Evolutionary conservation across 2,329 filamentous ascomycete species (phyloP).

Genomic region (Claviceps citrina): DNA sequence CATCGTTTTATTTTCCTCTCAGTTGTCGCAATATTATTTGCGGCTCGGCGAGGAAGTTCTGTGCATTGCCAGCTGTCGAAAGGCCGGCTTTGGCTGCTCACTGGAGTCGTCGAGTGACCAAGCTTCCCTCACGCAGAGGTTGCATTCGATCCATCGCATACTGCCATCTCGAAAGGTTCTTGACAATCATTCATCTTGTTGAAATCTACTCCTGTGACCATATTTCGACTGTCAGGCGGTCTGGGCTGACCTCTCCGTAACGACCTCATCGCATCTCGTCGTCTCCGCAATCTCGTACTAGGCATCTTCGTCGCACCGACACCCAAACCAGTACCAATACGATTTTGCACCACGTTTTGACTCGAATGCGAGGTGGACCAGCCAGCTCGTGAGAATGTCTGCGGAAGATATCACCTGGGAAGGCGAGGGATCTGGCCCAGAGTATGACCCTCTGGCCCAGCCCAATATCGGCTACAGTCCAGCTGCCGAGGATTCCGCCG

Average conservation of each 20-base stretch:
- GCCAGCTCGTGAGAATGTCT: slow-evolving; percentile 16
- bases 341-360: neutral
- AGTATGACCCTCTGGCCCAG: slow-evolving; percentile 40
- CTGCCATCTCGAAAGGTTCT: neutral
- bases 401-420: slow-evolving; percentile 32
- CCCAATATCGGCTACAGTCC: slow-evolving; percentile 35
- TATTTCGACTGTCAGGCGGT: no score
- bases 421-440: slow-evolving; percentile 37
- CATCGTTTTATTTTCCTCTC: neutral
- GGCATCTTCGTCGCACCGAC: neutral
- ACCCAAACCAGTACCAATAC: neutral
- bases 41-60: neutral
- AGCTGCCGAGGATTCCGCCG: slow-evolving; percentile 35
- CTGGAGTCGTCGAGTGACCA: neutral
- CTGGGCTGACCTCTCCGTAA: neutral
- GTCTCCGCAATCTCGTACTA: neutral
- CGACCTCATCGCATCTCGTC: neutral
- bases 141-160: neutral
- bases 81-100: slow-evolving; percentile 1
- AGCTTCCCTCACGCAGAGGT: neutral
- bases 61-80: slow-evolving; percentile 1
- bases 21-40: neutral
- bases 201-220: no score
- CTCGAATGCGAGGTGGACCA: neutral
- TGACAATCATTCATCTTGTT: neutral